Evolutionary conservation across 1,284 basidiomycete species (phyloP).

Genomic region (Papiliotrema laurentii): DNA sequence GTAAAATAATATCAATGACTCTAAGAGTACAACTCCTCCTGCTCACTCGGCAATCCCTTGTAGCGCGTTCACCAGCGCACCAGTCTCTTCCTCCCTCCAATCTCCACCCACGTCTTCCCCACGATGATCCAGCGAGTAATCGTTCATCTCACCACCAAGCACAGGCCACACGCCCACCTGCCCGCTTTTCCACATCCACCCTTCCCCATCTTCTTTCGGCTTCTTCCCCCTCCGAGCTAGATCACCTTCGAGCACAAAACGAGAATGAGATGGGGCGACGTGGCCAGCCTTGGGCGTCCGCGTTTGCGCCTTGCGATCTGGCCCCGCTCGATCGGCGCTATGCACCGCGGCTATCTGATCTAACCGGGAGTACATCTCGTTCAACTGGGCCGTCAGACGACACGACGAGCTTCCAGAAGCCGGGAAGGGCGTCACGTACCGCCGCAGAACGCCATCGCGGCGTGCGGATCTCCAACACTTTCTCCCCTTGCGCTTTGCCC

Average conservation of each 20-base stretch:
- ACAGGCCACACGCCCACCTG: constrained; percentile 12
- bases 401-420: background rate
- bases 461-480: constrained; percentile 66
- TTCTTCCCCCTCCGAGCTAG: constrained; percentile 14
- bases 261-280: constrained; percentile 17
- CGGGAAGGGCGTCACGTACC: constrained; percentile 16
- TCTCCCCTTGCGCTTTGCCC: constrained; percentile 52
- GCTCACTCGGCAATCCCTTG: background rate
- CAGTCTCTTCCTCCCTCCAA: constrained; percentile 1
- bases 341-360: constrained; percentile 23
- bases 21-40: background rate
- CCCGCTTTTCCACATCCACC: constrained; percentile 28
- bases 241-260: constrained; percentile 16
- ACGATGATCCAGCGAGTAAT: background rate
- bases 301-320: background rate
- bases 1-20: too few species aligned
- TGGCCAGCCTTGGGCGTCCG: constrained; percentile 1
- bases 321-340: constrained; percentile 17
- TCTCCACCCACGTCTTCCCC: background rate
- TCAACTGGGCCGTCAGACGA: constrained; percentile 17
- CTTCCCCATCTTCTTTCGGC: constrained; percentile 18
- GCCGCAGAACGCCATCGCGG: constrained; percentile 40
- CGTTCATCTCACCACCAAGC: background rate
- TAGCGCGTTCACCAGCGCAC: constrained; percentile 1
- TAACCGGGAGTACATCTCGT: constrained; percentile 31